phyloP scores from a whole-genome alignment of 306 rosid genomes.

The Quercus dentata region DNA sequence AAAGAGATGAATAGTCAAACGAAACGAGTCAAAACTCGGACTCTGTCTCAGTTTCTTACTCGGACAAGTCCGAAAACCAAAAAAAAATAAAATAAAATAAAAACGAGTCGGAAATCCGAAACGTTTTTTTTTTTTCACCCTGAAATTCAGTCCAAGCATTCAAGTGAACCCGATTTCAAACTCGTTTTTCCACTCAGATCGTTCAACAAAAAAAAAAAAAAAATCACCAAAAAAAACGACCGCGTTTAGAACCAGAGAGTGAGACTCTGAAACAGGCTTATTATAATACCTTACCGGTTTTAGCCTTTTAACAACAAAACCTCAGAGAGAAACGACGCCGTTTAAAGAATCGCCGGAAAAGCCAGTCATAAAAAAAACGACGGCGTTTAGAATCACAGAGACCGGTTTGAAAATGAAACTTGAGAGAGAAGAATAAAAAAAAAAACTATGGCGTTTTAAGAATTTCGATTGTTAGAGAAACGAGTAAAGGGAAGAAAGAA shows the following conservation, averaged over 20 bases:
- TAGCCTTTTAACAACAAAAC: too few species aligned
- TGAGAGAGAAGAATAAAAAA: not conserved
- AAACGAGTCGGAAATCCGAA: not conserved
- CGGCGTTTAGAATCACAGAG: not conserved
- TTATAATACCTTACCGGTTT: too few species aligned
- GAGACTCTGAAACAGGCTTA: too few species aligned
- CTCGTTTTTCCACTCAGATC: not conserved
- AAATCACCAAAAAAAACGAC: too few species aligned
- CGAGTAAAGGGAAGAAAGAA: not conserved
- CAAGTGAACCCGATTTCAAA: too few species aligned
- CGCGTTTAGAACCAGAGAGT: too few species aligned
- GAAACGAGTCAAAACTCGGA: not conserved
- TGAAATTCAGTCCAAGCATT: not conserved
- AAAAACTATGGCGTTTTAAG: constrained; percentile 11
- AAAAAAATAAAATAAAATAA: not conserved
- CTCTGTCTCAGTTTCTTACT: not conserved
- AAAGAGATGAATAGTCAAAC: constrained; percentile 4
- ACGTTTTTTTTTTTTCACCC: not conserved
- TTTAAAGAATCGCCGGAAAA: not conserved
- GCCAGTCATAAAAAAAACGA: not conserved
- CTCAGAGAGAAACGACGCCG: too few species aligned
- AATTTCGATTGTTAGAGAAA: not conserved
- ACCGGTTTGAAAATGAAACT: too few species aligned
- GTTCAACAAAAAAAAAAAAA: not conserved
- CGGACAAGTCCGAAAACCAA: not conserved